phyloP scores from a whole-genome alignment of 2,329 filamentous ascomycete species.

The Penicillium polonicum region DNA sequence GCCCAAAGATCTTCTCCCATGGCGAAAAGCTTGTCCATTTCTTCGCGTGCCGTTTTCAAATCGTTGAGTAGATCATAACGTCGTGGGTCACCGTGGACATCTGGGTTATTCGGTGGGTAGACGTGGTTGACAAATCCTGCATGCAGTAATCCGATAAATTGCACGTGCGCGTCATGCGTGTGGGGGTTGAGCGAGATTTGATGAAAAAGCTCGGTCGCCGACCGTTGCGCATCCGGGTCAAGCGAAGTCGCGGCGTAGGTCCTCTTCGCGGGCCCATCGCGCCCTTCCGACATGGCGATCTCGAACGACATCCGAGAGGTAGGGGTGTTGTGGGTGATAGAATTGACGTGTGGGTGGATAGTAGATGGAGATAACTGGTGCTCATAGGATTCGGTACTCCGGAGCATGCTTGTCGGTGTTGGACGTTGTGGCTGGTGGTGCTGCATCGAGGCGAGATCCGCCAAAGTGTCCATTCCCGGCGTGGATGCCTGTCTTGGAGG shows the following conservation, averaged over 20 bases:
- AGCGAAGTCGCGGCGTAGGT: constrained; percentile 46
- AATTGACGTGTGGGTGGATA: constrained; percentile 41
- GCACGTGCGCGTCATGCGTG: constrained; percentile 48
- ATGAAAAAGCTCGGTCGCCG: constrained; percentile 42
- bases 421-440: constrained; percentile 45
- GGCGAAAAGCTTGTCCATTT: constrained; percentile 62
- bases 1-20: constrained; percentile 63
- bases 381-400: constrained; percentile 43
- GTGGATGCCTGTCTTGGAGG: constrained; percentile 45
- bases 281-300: constrained; percentile 46
- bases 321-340: constrained; percentile 39
- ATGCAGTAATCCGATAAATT: constrained; percentile 49
- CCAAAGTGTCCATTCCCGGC: constrained; percentile 50
- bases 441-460: constrained; percentile 50
- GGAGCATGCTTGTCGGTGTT: constrained; percentile 37
- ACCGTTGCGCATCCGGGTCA: constrained; percentile 40
- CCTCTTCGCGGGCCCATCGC: constrained; percentile 36
- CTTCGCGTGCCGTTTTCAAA: constrained; percentile 51
- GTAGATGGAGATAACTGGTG: constrained; percentile 46
- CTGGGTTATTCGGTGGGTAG: constrained; percentile 46
- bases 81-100: constrained; percentile 46
- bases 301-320: constrained; percentile 47
- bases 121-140: constrained; percentile 49
- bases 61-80: constrained; percentile 49
- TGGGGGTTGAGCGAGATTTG: constrained; percentile 48